Conservation (phyloP, 192 early-diverging fungal species). For the Backusella tarrabulga region DNA sequence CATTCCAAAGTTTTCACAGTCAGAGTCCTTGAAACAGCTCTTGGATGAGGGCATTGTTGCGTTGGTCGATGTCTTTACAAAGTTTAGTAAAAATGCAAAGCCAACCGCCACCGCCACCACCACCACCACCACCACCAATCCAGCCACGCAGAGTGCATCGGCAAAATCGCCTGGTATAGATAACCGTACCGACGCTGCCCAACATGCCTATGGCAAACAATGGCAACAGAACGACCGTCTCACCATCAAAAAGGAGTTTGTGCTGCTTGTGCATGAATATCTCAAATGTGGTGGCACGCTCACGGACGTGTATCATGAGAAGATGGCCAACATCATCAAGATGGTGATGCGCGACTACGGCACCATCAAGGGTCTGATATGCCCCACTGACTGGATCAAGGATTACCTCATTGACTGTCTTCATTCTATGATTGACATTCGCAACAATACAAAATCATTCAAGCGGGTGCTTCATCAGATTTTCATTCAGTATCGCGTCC, state of each 20-base stretch:
- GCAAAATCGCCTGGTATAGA: background rate
- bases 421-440: constrained; percentile 21
- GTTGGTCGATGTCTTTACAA: constrained; percentile 50
- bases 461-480: constrained; percentile 28
- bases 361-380: constrained; percentile 28
- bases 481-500: constrained; percentile 25
- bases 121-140: no score
- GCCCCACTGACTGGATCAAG: constrained; percentile 46
- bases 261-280: constrained; percentile 45
- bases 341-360: constrained; percentile 49
- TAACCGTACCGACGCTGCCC: constrained; percentile 7
- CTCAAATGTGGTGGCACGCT: constrained; percentile 42
- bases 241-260: constrained; percentile 54
- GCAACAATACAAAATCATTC: constrained; percentile 27
- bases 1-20: constrained; percentile 37
- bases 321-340: constrained; percentile 44
- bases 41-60: constrained; percentile 42
- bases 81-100: constrained; percentile 46
- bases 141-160: background rate
- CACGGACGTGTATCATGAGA: constrained; percentile 43
- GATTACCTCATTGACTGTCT: constrained; percentile 47
- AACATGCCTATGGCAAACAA: constrained; percentile 46
- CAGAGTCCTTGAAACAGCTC: constrained; percentile 15
- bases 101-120: constrained; percentile 37
- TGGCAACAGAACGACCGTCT: constrained; percentile 60